Percentiles rank a stretch among this genome's conserved stretches.
phyloP scores from a whole-genome alignment of 495 filamentous ascomycete genomes.

The Pseudomonodictys pantanalensis region DNA sequence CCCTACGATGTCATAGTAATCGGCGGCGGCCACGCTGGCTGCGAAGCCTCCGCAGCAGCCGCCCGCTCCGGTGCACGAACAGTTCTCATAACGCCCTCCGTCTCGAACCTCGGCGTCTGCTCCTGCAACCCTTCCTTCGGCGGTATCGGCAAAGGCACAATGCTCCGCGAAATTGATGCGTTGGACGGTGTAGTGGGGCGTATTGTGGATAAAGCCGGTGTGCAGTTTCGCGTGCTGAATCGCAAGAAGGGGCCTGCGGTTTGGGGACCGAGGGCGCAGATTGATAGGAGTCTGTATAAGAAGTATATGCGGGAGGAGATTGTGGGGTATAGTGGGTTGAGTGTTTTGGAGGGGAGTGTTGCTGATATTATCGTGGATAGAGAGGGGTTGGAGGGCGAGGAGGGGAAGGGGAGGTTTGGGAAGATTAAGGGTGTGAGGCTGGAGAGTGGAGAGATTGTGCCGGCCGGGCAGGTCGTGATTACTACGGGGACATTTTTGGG shows the following conservation, averaged over 20 bases:
- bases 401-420: slow-evolving; percentile 54
- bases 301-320: slow-evolving; percentile 90
- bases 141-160: slow-evolving; percentile 97
- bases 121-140: slow-evolving; percentile 98
- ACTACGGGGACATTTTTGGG: slow-evolving; percentile 95
- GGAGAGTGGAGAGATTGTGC: slow-evolving; percentile 83
- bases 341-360: slow-evolving; percentile 79
- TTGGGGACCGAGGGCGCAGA: slow-evolving; percentile 95
- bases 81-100: slow-evolving; percentile 79
- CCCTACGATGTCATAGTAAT: slow-evolving; percentile 92
- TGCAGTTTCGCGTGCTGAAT: slow-evolving; percentile 89
- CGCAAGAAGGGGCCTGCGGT: slow-evolving; percentile 88
- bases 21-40: slow-evolving; percentile 91
- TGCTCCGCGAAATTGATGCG: slow-evolving; percentile 92
- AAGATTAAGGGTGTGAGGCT: slow-evolving; percentile 83
- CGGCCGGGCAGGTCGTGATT: slow-evolving; percentile 79
- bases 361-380: slow-evolving; percentile 77
- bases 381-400: slow-evolving; percentile 55
- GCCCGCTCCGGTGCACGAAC: slow-evolving; percentile 87
- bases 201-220: slow-evolving; percentile 88
- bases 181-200: slow-evolving; percentile 87
- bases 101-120: slow-evolving; percentile 89
- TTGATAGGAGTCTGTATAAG: slow-evolving; percentile 87
- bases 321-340: slow-evolving; percentile 67
- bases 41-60: slow-evolving; percentile 91